phyloP scores from a whole-genome alignment of 805 yeast species.

The Lipomyces anomalus region DNA sequence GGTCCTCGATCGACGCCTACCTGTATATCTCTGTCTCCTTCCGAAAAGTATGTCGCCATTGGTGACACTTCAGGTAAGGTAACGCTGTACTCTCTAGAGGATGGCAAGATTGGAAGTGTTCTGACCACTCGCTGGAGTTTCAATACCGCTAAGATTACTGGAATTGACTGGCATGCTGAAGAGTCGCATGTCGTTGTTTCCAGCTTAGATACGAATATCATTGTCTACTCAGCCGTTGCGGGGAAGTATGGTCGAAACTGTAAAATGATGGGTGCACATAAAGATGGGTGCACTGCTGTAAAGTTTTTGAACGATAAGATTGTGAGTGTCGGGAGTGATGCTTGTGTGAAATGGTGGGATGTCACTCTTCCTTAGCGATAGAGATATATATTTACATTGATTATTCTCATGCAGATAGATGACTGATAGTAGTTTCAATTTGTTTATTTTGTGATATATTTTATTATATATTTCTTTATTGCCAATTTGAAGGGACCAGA shows the following conservation, averaged over 20 bases:
- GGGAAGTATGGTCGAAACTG: constrained; percentile 73
- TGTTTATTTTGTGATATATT: too few species aligned
- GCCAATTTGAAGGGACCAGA: too few species aligned
- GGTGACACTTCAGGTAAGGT: constrained; percentile 88
- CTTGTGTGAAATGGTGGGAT: constrained; percentile 70
- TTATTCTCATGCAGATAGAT: too few species aligned
- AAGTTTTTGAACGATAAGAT: constrained; percentile 56
- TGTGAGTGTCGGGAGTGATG: constrained; percentile 75
- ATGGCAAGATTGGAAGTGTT: constrained; percentile 36
- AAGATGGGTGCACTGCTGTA: constrained; percentile 75
- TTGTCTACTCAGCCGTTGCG: constrained; percentile 71
- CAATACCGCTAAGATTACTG: constrained; percentile 77
- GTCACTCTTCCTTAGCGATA: too few species aligned
- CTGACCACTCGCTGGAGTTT: constrained; percentile 92
- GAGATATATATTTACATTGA: too few species aligned
- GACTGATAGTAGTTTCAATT: too few species aligned
- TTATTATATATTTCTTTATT: too few species aligned
- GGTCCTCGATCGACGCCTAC: too few species aligned
- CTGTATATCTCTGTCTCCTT: too few species aligned
- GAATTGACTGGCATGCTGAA: constrained; percentile 73
- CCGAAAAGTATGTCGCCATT: too few species aligned
- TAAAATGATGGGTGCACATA: constrained; percentile 74
- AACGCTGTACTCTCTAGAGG: constrained; percentile 54
- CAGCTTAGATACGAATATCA: constrained; percentile 76
- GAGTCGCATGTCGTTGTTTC: constrained; percentile 70